These are phyloP conservation scores for Colletotrichum phormii DNA, from an alignment of 2,329 filamentous ascomycete species.

Conservation along the genomic window DNA sequence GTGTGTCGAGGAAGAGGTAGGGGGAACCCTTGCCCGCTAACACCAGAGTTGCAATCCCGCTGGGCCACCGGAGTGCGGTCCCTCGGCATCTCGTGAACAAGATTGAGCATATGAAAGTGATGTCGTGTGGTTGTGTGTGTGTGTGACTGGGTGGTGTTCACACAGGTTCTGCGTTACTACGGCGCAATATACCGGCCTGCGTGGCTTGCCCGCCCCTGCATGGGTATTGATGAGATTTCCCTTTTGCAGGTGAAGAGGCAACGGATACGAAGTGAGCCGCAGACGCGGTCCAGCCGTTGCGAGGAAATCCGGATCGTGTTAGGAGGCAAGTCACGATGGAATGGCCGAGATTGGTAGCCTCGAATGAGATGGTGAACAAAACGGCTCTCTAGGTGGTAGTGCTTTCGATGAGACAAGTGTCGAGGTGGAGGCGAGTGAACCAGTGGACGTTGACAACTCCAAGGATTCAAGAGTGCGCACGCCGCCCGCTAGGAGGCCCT, in stretches of 20 bases:
- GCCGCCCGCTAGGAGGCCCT: neutral
- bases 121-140: neutral
- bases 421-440: conserved; percentile 8
- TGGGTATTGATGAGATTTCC: neutral
- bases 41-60: conserved; percentile 30
- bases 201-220: conserved; percentile 10
- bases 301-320: neutral
- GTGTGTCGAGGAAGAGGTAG: conserved; percentile 29
- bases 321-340: neutral
- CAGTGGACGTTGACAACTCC: conserved; percentile 9
- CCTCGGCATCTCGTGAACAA: conserved; percentile 36
- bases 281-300: conserved; percentile 4
- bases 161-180: neutral
- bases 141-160: neutral
- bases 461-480: neutral
- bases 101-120: conserved; percentile 37
- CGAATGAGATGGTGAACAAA: neutral
- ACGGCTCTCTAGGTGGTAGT: neutral
- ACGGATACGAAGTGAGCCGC: neutral
- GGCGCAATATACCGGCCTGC: conserved; percentile 8
- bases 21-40: conserved; percentile 25
- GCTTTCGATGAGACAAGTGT: conserved; percentile 19
- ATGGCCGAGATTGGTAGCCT: neutral
- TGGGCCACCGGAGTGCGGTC: conserved; percentile 18
- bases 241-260: neutral